phyloP scores from a whole-genome alignment of 306 rosid genomes.

The Acacia crassicarpa region DNA sequence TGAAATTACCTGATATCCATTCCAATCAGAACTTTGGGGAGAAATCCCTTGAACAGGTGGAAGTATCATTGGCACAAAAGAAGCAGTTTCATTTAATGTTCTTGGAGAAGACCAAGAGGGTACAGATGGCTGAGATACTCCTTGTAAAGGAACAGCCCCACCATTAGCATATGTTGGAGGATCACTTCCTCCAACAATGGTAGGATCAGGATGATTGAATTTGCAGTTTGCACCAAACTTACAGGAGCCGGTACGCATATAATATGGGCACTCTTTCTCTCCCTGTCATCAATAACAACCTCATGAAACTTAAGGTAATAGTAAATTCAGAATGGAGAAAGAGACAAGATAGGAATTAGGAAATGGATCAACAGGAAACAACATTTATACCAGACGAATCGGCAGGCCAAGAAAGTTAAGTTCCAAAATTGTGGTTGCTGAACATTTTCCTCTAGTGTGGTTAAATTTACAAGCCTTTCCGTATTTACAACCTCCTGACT shows the following conservation, averaged over 20 bases:
- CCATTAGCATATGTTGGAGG: conserved; percentile 62
- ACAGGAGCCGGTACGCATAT: conserved; percentile 96
- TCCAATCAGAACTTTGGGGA: conserved; percentile 76
- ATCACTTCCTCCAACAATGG: conserved; percentile 59
- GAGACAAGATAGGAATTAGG: background rate
- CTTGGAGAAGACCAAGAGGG: conserved; percentile 71
- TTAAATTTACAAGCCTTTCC: conserved; percentile 82
- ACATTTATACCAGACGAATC: conserved; percentile 69
- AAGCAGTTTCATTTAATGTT: conserved; percentile 60
- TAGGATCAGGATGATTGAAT: conserved; percentile 98
- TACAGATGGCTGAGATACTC: conserved; percentile 52
- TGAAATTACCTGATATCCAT: conserved; percentile 75
- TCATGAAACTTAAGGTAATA: conserved; percentile 14
- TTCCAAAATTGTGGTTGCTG: conserved; percentile 45
- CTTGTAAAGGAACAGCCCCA: conserved; percentile 52
- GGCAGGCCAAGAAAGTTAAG: conserved; percentile 91
- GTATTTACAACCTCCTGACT: conserved; percentile 86
- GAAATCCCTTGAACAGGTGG: conserved; percentile 62
- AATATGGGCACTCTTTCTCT: conserved; percentile 84
- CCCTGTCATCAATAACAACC: conserved; percentile 56
- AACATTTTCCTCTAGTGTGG: conserved; percentile 56
- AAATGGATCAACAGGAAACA: background rate
- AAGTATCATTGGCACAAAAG: conserved; percentile 66
- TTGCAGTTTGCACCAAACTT: conserved; percentile 88
- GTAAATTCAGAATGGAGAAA: conserved; percentile 24